Evolutionary conservation across 2,329 filamentous ascomycete species (phyloP).

Genomic region (Hypomyces perniciosus): DNA sequence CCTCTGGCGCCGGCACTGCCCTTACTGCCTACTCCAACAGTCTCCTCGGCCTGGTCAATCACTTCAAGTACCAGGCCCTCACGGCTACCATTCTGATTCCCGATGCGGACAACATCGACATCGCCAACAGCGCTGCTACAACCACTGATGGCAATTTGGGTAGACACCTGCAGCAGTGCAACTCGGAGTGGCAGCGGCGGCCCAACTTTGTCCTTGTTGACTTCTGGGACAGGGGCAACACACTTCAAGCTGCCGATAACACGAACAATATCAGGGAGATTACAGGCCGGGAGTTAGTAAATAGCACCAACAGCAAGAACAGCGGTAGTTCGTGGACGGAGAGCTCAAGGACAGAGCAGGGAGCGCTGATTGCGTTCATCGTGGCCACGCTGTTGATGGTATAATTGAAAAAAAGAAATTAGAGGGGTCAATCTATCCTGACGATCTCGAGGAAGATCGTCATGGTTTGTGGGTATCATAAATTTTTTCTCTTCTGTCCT

Average conservation of each 20-base stretch:
- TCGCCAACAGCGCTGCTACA: constrained; percentile 60
- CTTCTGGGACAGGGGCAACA: constrained; percentile 68
- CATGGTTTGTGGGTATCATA: background rate
- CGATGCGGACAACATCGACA: constrained; percentile 51
- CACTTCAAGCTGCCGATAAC: constrained; percentile 62
- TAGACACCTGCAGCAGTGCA: constrained; percentile 48
- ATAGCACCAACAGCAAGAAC: constrained; percentile 13
- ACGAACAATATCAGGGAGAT: constrained; percentile 52
- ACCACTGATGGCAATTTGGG: constrained; percentile 48
- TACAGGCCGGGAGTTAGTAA: constrained; percentile 27
- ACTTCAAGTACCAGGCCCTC: constrained; percentile 63
- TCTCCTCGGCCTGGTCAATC: constrained; percentile 69
- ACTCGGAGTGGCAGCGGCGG: constrained; percentile 50
- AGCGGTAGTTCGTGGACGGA: constrained; percentile 3
- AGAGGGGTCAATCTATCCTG: background rate
- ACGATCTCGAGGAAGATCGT: background rate
- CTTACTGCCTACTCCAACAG: constrained; percentile 49
- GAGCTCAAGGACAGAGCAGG: constrained; percentile 21
- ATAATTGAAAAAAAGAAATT: constrained; percentile 10
- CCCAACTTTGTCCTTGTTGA: constrained; percentile 76
- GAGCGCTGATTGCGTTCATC: constrained; percentile 39
- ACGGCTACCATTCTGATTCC: constrained; percentile 54
- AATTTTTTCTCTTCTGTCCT: too few relatives aligned
- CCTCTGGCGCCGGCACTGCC: constrained; percentile 43
- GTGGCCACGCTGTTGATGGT: constrained; percentile 35